phyloP scores from a whole-genome alignment of 805 yeast species.

The Martiniozyma abietophila region DNA sequence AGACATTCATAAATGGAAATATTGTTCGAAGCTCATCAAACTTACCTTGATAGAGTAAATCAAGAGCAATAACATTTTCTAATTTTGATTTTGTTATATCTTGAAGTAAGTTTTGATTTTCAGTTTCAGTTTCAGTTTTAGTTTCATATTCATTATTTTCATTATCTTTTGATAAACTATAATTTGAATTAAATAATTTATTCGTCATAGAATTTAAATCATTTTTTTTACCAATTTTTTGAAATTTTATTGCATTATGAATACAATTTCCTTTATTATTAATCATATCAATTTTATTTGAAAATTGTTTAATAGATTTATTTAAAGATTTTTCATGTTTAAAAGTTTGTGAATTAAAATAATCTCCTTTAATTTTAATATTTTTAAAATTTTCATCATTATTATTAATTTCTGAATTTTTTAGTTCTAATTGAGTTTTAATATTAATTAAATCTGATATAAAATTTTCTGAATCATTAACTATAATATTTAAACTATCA shows the following conservation, averaged over 20 bases:
- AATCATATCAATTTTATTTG: conserved; percentile 2
- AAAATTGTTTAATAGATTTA: conserved; percentile 17
- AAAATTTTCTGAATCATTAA: too few relatives aligned
- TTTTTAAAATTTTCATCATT: background rate
- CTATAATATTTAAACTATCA: too few relatives aligned
- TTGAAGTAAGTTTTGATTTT: too few relatives aligned
- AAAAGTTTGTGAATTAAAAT: conserved; percentile 6
- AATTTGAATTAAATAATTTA: background rate
- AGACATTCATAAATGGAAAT: background rate
- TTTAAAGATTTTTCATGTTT: conserved; percentile 10
- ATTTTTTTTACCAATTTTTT: conserved; percentile 8
- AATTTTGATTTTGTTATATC: too few relatives aligned
- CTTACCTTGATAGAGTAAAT: conserved; percentile 25
- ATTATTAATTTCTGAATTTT: background rate
- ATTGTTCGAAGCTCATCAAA: conserved; percentile 15
- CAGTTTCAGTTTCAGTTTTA: too few relatives aligned
- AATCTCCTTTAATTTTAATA: background rate
- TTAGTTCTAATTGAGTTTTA: background rate
- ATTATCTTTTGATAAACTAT: too few relatives aligned
- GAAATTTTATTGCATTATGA: too few relatives aligned
- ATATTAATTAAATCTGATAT: too few relatives aligned
- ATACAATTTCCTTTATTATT: background rate
- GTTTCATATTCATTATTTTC: too few relatives aligned
- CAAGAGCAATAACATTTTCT: conserved; percentile 24
- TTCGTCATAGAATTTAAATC: background rate